Evolutionary conservation across 176 grass and related monocot genomes (phyloP).

Genomic region (Panicum miliaceum): DNA sequence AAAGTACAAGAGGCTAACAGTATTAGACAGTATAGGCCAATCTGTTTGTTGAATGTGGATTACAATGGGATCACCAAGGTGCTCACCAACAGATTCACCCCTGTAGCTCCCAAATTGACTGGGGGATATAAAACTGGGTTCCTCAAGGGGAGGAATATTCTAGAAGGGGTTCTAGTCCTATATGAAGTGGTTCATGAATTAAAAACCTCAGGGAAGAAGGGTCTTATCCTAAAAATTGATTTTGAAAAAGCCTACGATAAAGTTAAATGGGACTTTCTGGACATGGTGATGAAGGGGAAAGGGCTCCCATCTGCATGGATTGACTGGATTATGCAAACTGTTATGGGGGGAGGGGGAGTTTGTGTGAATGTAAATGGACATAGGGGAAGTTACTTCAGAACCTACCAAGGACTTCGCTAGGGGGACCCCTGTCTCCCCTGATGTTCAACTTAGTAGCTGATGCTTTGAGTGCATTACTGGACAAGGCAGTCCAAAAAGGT

Average conservation of each 20-base stretch:
- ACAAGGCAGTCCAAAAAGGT: too few species aligned
- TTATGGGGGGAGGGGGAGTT: too few species aligned
- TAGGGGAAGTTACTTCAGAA: too few species aligned
- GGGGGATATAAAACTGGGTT: accelerated
- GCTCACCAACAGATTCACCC: accelerated
- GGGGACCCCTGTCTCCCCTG: too few species aligned
- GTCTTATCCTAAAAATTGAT: not conserved
- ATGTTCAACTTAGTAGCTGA: too few species aligned
- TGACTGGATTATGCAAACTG: not conserved
- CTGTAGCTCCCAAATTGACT: accelerated
- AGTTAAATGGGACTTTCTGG: not conserved
- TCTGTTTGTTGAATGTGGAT: not conserved
- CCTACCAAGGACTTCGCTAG: too few species aligned
- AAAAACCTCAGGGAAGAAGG: accelerated
- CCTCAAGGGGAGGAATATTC: not conserved
- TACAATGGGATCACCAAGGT: not conserved
- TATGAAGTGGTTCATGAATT: not conserved
- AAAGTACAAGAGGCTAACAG: not conserved
- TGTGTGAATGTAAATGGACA: too few species aligned
- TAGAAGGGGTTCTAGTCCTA: not conserved
- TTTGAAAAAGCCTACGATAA: not conserved
- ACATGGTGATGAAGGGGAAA: accelerated
- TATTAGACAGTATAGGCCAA: not conserved
- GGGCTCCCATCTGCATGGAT: accelerated
- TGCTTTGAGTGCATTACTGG: too few species aligned